phyloP scores from a whole-genome alignment of 495 filamentous ascomycete species.

The Parmelia sp. region DNA sequence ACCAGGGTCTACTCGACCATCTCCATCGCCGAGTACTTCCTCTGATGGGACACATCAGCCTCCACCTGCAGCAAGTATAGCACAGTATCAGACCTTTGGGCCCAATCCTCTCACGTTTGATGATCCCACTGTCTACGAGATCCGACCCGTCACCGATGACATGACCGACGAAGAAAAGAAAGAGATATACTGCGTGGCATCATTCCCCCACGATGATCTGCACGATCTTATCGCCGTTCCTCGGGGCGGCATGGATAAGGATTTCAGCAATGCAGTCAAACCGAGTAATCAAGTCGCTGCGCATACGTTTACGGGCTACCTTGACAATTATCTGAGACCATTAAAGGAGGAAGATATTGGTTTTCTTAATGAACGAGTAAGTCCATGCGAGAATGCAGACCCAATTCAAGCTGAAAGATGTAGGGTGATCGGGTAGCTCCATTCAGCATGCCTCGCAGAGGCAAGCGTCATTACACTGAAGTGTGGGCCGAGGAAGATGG shows the following conservation, averaged over 20 bases:
- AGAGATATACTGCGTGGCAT: conserved; percentile 77
- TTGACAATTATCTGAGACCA: conserved; percentile 85
- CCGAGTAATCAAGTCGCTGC: conserved; percentile 88
- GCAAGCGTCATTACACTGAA: conserved; percentile 78
- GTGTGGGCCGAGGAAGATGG: conserved; percentile 93
- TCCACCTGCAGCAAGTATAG: conserved; percentile 65
- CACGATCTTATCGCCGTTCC: conserved; percentile 67
- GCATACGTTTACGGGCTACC: conserved; percentile 77
- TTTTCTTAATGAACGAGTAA: conserved; percentile 75
- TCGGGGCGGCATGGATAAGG: conserved; percentile 67
- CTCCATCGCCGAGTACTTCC: conserved; percentile 53
- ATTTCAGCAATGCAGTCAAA: conserved; percentile 84
- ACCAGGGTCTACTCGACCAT: conserved; percentile 46
- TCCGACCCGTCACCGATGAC: conserved; percentile 61
- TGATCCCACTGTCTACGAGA: conserved; percentile 92
- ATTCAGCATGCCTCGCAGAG: conserved; percentile 80
- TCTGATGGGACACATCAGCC: conserved; percentile 65
- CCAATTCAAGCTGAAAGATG: not conserved
- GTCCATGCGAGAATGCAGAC: conserved; percentile 14
- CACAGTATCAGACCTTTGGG: conserved; percentile 77
- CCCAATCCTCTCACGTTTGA: conserved; percentile 86
- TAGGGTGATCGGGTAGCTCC: conserved; percentile 72
- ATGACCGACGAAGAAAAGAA: conserved; percentile 78
- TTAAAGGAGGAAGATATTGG: conserved; percentile 92
- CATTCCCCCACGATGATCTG: conserved; percentile 75